Base-by-base conservation (phyloP, 371 early-diverging fungal species). In the Batrachochytrium dendrobatidis region DNA sequence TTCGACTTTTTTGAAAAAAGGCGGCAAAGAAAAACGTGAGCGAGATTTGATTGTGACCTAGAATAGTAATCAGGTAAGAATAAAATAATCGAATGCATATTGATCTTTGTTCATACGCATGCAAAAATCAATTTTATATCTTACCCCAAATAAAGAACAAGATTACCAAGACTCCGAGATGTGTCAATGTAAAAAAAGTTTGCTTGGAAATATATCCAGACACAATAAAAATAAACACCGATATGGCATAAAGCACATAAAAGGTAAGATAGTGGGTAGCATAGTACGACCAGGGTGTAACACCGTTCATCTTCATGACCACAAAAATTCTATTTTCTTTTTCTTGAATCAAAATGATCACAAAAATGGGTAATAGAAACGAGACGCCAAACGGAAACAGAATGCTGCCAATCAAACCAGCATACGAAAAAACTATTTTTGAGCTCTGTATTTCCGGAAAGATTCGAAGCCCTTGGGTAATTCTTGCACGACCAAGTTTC, bases 301-400 rank as follows among this genome's bases (percentile, higher is more conserved):
- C 69, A 43, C 87, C 87, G 63, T 86, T 86, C 85, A 86, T 86
- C 63, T 68, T 63, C 84, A 85, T 86, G 84, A 86, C 85, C 33
- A 85, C 71, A 12, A 83, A 61, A 34, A 87, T 82, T 17, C 85
- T 66, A 20, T 81, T 80, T 59, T 87, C 87, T 66, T 87, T 86
- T 62, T 86, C 86, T 59, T 79, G 75, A 43, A 87, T 86, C 6
- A 87, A 67, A 29, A 73, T 73, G 34, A 88, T 75, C 3, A 83
- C 83, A 68, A 86, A 87, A 28, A 86, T 84, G n/a, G 87, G 86
- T 28, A 88, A 61, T 65, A 88, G 60, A 69, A 88, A 88, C 5
- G 80, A 76, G 10, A 88, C 73, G n/a, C 85, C 89, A 58, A 86
- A 88, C 25, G 89, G 89, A 66, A 77, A 87, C 50, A 86, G 53